Percentiles rank a stretch among this genome's conserved stretches.
phyloP scores from a whole-genome alignment of 768 basidiomycete species.

The Paxillus involutus region DNA sequence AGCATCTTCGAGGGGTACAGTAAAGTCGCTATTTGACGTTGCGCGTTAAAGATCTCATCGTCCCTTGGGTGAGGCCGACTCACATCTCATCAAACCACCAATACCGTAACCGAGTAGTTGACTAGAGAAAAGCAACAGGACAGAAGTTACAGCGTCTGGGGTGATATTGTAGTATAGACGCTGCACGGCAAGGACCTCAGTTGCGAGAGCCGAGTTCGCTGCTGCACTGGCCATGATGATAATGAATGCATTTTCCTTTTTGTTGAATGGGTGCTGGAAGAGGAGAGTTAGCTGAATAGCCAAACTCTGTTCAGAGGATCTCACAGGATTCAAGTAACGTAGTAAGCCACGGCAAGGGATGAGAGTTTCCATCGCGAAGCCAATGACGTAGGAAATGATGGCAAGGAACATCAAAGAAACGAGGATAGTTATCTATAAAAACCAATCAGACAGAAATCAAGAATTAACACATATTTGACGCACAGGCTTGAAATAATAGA shows the following conservation, averaged over 20 bases:
- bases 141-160: constrained; percentile 44
- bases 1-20: constrained; percentile 49
- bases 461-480: constrained; percentile 2
- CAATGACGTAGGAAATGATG: constrained; percentile 49
- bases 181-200: constrained; percentile 55
- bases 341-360: constrained; percentile 46
- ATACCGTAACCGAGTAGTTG: constrained; percentile 51
- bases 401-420: constrained; percentile 57
- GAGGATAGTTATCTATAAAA: constrained; percentile 45
- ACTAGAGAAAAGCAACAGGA: constrained; percentile 40
- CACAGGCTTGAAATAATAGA: constrained; percentile 63
- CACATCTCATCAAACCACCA: constrained; percentile 52
- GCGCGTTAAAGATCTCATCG: not conserved
- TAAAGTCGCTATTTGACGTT: constrained; percentile 15
- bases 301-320: not conserved
- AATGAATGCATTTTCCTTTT: constrained; percentile 59
- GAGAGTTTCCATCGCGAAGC: constrained; percentile 43
- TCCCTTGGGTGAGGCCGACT: constrained; percentile 5
- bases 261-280: constrained; percentile 54
- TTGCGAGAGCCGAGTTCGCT: constrained; percentile 52
- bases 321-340: constrained; percentile 50
- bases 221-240: constrained; percentile 59
- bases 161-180: constrained; percentile 53
- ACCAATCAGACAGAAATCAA: not conserved
- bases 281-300: not conserved